A percentile compares a stretch with the other conserved stretches of the same genome.
These are phyloP conservation scores for Dothideomycetes sp. DNA, from an alignment of 2,329 filamentous ascomycete species.

Conservation along the genomic window DNA sequence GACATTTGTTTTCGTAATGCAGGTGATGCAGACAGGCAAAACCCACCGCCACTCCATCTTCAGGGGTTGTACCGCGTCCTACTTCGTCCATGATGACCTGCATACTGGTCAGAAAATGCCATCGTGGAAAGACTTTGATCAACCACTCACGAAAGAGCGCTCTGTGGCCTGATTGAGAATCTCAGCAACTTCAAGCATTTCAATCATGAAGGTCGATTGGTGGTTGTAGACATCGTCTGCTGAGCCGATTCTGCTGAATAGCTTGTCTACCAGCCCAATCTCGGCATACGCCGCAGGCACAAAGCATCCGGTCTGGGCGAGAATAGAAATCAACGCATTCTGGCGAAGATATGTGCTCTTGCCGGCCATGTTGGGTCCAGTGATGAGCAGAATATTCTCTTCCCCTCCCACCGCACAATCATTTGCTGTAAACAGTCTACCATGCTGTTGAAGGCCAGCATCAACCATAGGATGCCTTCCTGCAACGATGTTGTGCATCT, in stretches of 20 bases:
- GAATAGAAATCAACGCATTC: conserved; percentile 85
- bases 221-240: conserved; percentile 91
- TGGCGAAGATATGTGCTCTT: conserved; percentile 95
- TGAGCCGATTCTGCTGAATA: conserved; percentile 79
- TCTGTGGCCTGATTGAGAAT: conserved; percentile 79
- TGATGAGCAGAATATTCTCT: conserved; percentile 59
- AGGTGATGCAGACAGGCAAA: conserved; percentile 83
- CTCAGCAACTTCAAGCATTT: conserved; percentile 92
- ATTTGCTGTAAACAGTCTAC: conserved; percentile 72
- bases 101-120: background rate
- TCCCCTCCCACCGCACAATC: conserved; percentile 75
- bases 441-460: conserved; percentile 65
- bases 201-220: conserved; percentile 98
- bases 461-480: conserved; percentile 92
- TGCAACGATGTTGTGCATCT: conserved; percentile 64
- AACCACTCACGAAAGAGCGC: conserved; percentile 54
- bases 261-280: conserved; percentile 85
- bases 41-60: conserved; percentile 81
- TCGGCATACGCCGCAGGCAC: conserved; percentile 81
- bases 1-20: conserved; percentile 62
- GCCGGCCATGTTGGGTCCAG: conserved; percentile 94
- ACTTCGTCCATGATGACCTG: conserved; percentile 86
- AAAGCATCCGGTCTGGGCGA: conserved; percentile 86
- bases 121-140: too few species aligned
- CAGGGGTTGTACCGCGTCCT: conserved; percentile 83